Conservation (phyloP, 176 grass and related monocot genomes). For the Ensete ventricosum region DNA sequence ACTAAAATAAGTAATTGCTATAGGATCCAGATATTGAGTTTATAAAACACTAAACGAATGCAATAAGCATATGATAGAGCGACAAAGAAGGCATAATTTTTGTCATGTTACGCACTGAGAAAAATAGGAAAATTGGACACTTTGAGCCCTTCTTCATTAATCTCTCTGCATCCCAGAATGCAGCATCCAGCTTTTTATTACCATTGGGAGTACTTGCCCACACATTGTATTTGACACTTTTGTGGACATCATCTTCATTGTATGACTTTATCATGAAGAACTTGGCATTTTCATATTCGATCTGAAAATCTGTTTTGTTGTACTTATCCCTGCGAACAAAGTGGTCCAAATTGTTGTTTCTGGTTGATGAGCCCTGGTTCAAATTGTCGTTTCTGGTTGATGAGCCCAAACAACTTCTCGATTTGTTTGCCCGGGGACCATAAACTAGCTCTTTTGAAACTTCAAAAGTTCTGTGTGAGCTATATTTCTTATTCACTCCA, state of each 20-base stretch:
- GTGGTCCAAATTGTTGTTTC: conserved; percentile 26
- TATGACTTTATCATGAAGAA: conserved; percentile 23
- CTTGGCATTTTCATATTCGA: conserved; percentile 11
- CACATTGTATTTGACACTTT: conserved; percentile 19
- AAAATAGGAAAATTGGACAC: conserved; percentile 75
- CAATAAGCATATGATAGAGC: conserved; percentile 15
- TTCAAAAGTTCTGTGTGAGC: conserved; percentile 18
- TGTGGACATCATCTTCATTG: conserved; percentile 15
- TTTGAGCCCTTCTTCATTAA: conserved; percentile 34
- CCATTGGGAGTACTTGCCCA: conserved; percentile 14
- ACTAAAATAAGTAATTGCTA: too few species aligned
- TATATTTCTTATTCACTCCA: conserved; percentile 26
- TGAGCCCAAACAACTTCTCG: conserved; percentile 19
- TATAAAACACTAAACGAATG: not conserved
- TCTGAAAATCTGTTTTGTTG: conserved; percentile 19
- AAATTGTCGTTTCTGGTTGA: conserved; percentile 19
- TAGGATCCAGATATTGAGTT: not conserved
- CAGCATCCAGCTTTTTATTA: conserved; percentile 4
- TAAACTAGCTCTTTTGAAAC: conserved; percentile 28
- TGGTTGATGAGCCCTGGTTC: conserved; percentile 11
- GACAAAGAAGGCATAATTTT: conserved; percentile 6
- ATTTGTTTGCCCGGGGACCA: conserved; percentile 35
- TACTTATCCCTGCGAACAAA: conserved; percentile 22
- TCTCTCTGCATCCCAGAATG: not conserved
- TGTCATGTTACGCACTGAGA: conserved; percentile 54